Base-by-base conservation (phyloP, 208 protist genomes). In the Crithidia expoeki region DNA sequence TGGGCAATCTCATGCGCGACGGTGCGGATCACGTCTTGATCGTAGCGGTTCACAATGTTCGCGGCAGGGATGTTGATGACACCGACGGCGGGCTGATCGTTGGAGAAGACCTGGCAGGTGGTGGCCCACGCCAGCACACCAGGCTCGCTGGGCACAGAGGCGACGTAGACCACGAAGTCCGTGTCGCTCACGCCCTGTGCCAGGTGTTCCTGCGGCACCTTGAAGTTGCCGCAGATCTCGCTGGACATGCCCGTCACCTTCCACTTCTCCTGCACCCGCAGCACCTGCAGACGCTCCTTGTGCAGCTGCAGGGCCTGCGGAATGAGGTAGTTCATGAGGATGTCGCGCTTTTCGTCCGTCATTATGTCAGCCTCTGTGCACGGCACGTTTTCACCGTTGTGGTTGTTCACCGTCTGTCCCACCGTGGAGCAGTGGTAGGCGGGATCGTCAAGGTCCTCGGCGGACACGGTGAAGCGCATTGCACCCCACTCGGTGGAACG, bases 1-100 rank as follows among this genome's bases (percentile, higher is more conserved):
- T 98, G 94, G 7, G 90, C 70, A 0, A 96, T 71, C 79, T 96
- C 93, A 58, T 98, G 94, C 4, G 81, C 65, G 9, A 88, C 61
- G 10, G 62, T 56, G 49, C 76, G 80, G 5, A 77, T 65, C 14
- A 42, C 68, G 9, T 10, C 0, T 14, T 61, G 53, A 21, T 64
- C 52, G 36, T 67, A 44, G 21, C 7, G 17, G 2, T 21, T 19
- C 25, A 25, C 30, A 40, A 91, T 70, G 46, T 79, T 50, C 36
- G 34, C 56, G 4, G 89, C 76, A 4, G 74, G 68, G n/a, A 94
- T 60, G 72, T 92, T 92, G 42, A 76, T 57, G 23, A 83, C 82
- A 25, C 79, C 88, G 23, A 84, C 66, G 25, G 81, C 28, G 6
- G 85, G 83, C 0, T 64, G 78, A 5, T 32, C 30, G 23, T 62